These are phyloP conservation scores for Paspalum vaginatum DNA, from an alignment of 176 grass and related monocot genomes.

Conservation along the genomic window DNA sequence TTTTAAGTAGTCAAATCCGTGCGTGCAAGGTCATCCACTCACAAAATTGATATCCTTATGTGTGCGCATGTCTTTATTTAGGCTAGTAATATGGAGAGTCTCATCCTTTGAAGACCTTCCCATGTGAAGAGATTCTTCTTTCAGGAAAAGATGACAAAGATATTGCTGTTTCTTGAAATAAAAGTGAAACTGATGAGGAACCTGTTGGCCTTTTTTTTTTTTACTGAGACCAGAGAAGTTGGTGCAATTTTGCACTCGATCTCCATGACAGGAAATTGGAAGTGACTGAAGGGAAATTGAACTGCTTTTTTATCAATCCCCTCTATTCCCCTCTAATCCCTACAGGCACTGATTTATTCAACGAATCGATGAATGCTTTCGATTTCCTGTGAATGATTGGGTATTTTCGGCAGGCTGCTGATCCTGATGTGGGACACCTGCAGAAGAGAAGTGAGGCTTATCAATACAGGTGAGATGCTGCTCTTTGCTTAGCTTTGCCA, in stretches of 20 bases:
- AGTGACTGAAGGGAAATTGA: too few relatives aligned
- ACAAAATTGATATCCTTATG: not conserved
- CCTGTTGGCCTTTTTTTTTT: not conserved
- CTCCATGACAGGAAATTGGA: too few relatives aligned
- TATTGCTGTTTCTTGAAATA: not conserved
- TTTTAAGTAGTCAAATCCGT: not conserved
- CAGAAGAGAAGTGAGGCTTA: too few relatives aligned
- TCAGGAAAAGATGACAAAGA: not conserved
- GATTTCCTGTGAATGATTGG: not conserved
- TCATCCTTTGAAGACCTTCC: not conserved
- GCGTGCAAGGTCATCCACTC: not conserved
- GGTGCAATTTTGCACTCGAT: not conserved
- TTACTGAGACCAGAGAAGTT: not conserved
- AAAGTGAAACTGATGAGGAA: not conserved
- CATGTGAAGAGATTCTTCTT: not conserved
- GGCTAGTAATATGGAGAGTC: not conserved
- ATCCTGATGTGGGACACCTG: too few relatives aligned
- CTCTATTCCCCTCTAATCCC: too few relatives aligned
- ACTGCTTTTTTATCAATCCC: too few relatives aligned
- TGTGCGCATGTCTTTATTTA: not conserved
- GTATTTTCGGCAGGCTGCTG: not conserved
- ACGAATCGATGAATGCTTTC: not conserved
- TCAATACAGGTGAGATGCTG: not conserved
- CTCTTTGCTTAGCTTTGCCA: not conserved
- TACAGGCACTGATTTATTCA: too few relatives aligned